Percentiles rank a stretch among this genome's conserved stretches.
phyloP scores from a whole-genome alignment of 2,329 filamentous ascomycete genomes.

The Rhinocladiella similis region DNA sequence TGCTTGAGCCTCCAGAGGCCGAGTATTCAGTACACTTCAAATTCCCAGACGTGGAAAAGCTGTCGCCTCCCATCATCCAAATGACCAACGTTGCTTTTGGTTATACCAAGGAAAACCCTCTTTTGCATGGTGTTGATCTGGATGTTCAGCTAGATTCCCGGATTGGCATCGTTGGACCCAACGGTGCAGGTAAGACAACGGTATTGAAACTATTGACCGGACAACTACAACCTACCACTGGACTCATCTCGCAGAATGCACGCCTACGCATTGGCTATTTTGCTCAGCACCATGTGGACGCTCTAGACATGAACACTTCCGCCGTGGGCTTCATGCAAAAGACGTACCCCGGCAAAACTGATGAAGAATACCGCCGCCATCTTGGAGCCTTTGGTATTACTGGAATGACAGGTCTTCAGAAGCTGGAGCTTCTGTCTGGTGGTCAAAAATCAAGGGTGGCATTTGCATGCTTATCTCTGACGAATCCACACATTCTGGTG shows the following conservation, averaged over 20 bases:
- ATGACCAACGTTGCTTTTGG: conserved; percentile 93
- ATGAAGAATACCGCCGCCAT: conserved; percentile 95
- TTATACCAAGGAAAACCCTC: conserved; percentile 74
- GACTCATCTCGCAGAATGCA: conserved; percentile 84
- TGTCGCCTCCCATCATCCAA: conserved; percentile 95
- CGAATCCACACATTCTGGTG: conserved; percentile 94
- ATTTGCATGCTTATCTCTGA: conserved; percentile 91
- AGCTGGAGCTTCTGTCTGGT: conserved; percentile 90
- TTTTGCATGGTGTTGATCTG: conserved; percentile 84
- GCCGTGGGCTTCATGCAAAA: conserved; percentile 97
- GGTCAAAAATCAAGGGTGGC: conserved; percentile 98
- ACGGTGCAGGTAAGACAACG: conserved; percentile 97
- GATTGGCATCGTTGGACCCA: conserved; percentile 98
- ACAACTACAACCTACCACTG: conserved; percentile 72
- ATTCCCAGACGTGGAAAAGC: conserved; percentile 96
- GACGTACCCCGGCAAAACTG: conserved; percentile 82
- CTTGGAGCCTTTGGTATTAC: conserved; percentile 84
- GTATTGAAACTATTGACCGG: conserved; percentile 97
- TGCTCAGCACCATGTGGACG: conserved; percentile 97
- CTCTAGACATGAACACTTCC: conserved; percentile 82
- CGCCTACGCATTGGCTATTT: conserved; percentile 93
- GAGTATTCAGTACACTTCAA: conserved; percentile 97
- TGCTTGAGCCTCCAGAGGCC: conserved; percentile 83
- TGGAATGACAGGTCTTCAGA: conserved; percentile 93
- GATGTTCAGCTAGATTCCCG: conserved; percentile 97